Evolutionary conservation across 441 rosid species (phyloP).

Genomic region (Melastoma candidum): DNA sequence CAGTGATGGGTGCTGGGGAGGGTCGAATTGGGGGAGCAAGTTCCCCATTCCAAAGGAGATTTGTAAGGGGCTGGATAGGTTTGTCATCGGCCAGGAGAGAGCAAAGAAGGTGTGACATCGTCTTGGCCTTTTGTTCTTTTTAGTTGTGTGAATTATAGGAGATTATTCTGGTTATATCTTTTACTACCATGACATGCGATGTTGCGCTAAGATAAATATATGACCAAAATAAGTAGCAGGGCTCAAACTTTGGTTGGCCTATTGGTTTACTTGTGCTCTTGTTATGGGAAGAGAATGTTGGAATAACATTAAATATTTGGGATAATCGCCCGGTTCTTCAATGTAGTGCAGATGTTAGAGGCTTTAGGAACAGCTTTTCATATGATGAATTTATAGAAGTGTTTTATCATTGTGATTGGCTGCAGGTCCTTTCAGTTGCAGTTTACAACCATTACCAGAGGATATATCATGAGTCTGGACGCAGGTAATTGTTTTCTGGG

Average conservation of each 20-base stretch:
- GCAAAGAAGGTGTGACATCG: conserved; percentile 83
- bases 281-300: too few species aligned
- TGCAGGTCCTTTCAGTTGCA: conserved; percentile 91
- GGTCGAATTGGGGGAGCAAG: conserved; percentile 70
- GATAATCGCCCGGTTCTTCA: too few species aligned
- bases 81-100: conserved; percentile 88
- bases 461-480: conserved; percentile 53
- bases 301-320: too few species aligned
- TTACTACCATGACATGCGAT: too few species aligned
- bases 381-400: background rate
- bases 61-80: conserved; percentile 76
- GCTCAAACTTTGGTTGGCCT: too few species aligned
- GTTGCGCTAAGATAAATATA: too few species aligned
- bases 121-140: conserved; percentile 1
- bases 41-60: conserved; percentile 95
- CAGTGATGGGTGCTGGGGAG: conserved; percentile 80
- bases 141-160: background rate
- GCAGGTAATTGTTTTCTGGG: conserved; percentile 44
- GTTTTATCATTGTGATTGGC: conserved; percentile 5
- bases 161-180: background rate
- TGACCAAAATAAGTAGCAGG: too few species aligned
- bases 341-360: too few species aligned
- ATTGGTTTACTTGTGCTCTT: too few species aligned
- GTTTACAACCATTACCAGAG: conserved; percentile 96
- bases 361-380: too few species aligned